Evolutionary conservation across 2,329 filamentous ascomycete genomes (phyloP).

Genomic region (Pseudogymnoascus verrucosus): DNA sequence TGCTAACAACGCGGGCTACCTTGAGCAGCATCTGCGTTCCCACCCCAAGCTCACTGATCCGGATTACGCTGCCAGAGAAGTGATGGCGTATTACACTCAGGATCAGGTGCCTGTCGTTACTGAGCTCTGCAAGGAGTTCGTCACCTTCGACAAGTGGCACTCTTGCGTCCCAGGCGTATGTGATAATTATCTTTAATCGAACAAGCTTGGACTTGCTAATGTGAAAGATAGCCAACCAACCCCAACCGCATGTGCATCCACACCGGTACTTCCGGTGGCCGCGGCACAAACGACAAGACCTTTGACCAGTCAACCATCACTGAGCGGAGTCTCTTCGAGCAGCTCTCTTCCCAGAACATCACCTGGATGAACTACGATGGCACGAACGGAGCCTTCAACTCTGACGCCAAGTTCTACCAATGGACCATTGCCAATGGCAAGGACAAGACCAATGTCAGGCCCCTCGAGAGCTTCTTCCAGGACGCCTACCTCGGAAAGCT

Average conservation of each 20-base stretch:
- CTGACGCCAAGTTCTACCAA: constrained; percentile 36
- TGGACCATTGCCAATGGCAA: constrained; percentile 32
- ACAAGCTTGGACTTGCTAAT: constrained; percentile 7
- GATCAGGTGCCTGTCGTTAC: constrained; percentile 35
- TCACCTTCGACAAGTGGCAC: constrained; percentile 38
- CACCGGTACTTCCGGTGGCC: constrained; percentile 33
- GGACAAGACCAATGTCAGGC: constrained; percentile 28
- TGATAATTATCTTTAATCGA: constrained; percentile 12
- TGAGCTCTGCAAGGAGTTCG: constrained; percentile 34
- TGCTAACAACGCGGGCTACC: constrained; percentile 33
- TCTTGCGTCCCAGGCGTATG: constrained; percentile 35
- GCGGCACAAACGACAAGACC: constrained; percentile 30
- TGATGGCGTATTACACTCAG: constrained; percentile 36
- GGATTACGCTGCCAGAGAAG: constrained; percentile 31
- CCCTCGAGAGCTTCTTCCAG: constrained; percentile 35
- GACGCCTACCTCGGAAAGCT: constrained; percentile 38
- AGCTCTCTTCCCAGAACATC: constrained; percentile 33
- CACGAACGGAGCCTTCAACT: constrained; percentile 30
- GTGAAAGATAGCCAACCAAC: constrained; percentile 31
- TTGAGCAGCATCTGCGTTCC: constrained; percentile 33
- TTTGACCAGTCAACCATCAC: constrained; percentile 28
- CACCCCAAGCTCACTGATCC: constrained; percentile 29
- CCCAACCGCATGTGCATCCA: constrained; percentile 33
- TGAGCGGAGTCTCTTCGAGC: constrained; percentile 33
- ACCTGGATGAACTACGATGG: constrained; percentile 40